Base-by-base conservation (phyloP, 208 protist species). In the Trypanosomatidae sp. region DNA sequence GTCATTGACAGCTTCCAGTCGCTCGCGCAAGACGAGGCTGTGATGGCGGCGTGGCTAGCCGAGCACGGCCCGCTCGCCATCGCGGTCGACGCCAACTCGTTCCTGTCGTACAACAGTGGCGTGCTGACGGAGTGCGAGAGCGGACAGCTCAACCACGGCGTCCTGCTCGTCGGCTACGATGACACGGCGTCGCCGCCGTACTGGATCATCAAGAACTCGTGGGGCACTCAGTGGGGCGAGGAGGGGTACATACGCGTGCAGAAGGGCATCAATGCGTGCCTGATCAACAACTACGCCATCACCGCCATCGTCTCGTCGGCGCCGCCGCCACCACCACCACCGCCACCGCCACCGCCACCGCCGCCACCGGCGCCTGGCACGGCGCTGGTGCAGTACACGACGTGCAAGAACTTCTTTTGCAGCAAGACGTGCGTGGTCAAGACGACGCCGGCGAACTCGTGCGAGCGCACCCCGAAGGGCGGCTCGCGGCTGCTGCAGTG, bases 201-300 rank as follows among this genome's bases (percentile, higher is more conserved):
- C 61, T 96, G 81, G 83, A 71, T 89, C 43, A 67, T 94, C 42
- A 92, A 92, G 64, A 94, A 94, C 67, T 73, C 56, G 16, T 92
- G 83, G 83, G 77, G 73, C 27, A 35, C 32, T 20, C 4, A 24
- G 32, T 93, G 81, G 80, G 87, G 87, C 39, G 57, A 81, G 42
- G 32, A 68, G 0, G 87, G 87, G 43, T 92, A 85, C 44, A 62
- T 92, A 8, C 60, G 54, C 21, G 68, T 94, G 45, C 27, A 38
- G 7, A 68, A 62, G 52, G 63, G 67, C 27, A 65, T 42, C 25
- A 72, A 80, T 42, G 44, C 64, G 61, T 72, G 65, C 61, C 55
- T 72, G 26, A 39, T 79, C 30, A 33, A 1, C 23, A 46, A 68
- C 2, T 67, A 61, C 45, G 32, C 49, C 6, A 48, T 59, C 24